phyloP scores from a whole-genome alignment of 2,329 filamentous ascomycete genomes.

The Sporothrix pseudoabietina region DNA sequence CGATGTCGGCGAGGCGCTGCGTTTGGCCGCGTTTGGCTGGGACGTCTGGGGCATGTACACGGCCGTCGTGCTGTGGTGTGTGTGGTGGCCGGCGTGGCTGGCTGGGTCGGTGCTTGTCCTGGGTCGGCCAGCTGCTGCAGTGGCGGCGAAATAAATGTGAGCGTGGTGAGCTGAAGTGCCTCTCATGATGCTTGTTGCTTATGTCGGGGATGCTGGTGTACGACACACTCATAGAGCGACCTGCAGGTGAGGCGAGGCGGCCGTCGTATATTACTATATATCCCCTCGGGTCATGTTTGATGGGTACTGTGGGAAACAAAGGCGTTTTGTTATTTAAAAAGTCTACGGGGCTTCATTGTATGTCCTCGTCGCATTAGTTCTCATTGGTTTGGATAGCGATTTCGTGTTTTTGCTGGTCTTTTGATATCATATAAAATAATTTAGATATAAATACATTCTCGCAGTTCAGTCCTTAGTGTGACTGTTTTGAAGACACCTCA shows the following conservation, averaged over 20 bases:
- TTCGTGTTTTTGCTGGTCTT: neutral
- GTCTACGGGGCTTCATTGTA: neutral
- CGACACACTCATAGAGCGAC: neutral
- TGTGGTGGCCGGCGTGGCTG: constrained; percentile 95
- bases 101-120: constrained; percentile 61
- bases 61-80: constrained; percentile 85
- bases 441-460: neutral
- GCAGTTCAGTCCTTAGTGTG: too few species aligned
- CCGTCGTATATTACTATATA: neutral
- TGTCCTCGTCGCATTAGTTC: neutral
- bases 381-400: constrained; percentile 16
- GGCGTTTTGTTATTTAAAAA: neutral
- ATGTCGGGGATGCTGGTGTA: neutral
- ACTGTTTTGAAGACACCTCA: too few species aligned
- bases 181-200: neutral
- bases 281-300: neutral
- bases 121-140: constrained; percentile 39
- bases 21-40: constrained; percentile 82
- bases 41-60: constrained; percentile 88
- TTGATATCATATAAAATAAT: neutral
- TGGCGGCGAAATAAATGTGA: neutral
- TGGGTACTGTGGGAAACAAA: neutral
- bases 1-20: constrained; percentile 61
- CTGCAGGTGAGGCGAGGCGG: neutral
- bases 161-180: neutral